These are phyloP conservation scores for Scalesia atractyloides DNA, from an alignment of 129 eudicot genomes.

Conservation along the genomic window DNA sequence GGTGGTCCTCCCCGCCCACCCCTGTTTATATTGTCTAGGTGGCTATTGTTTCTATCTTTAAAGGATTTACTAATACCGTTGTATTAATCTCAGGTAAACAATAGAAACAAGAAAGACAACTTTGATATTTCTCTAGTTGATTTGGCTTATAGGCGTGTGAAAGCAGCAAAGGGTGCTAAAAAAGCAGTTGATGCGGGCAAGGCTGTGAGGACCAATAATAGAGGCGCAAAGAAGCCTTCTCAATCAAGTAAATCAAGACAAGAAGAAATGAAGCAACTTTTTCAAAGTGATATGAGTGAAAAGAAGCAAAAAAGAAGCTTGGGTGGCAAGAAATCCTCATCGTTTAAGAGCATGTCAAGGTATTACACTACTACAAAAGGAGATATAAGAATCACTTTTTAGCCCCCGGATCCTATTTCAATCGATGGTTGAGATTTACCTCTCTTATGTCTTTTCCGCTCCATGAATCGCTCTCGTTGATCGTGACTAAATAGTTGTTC, in stretches of 20 bases:
- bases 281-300: slow-evolving; percentile 82
- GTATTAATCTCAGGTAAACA: slow-evolving; percentile 41
- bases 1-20: no score
- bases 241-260: slow-evolving; percentile 62
- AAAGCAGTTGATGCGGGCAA: slow-evolving; percentile 79
- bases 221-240: slow-evolving; percentile 46
- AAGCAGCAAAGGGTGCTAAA: slow-evolving; percentile 78
- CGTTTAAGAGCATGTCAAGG: slow-evolving; percentile 98
- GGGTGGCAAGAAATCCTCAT: slow-evolving; percentile 63
- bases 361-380: slow-evolving; percentile 20
- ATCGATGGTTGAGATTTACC: background rate
- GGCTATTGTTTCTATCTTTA: background rate
- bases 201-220: slow-evolving; percentile 37
- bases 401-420: background rate
- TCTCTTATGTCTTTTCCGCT: background rate
- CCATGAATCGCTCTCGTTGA: background rate
- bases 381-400: slow-evolving; percentile 4
- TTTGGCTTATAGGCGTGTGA: slow-evolving; percentile 83
- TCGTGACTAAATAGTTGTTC: background rate
- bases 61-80: background rate
- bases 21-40: background rate
- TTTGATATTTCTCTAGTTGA: slow-evolving; percentile 79
- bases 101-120: slow-evolving; percentile 59
- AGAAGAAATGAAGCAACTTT: slow-evolving; percentile 83
- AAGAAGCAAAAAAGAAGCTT: slow-evolving; percentile 58